Percentiles rank a stretch among this genome's conserved stretches.
Evolutionary conservation across 2,329 filamentous ascomycete genomes (phyloP).

Genomic region (Diaporthe citri): DNA sequence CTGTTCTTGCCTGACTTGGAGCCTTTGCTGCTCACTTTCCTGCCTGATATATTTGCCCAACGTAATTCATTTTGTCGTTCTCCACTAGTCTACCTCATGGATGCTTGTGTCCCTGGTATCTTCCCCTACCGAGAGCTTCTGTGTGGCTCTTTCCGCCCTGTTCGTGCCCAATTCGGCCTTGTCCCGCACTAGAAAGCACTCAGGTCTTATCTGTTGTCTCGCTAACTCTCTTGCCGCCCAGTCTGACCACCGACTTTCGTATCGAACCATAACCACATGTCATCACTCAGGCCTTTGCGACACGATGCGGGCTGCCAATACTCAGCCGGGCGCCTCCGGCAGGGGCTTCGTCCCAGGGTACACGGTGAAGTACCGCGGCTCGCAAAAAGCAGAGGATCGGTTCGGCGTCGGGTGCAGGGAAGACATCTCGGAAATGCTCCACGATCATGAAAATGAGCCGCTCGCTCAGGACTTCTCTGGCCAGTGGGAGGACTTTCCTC

Average conservation of each 20-base stretch:
- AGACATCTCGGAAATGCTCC: constrained; percentile 25
- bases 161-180: not conserved
- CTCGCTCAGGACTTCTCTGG: constrained; percentile 33
- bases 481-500: constrained; percentile 44
- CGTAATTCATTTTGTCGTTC: not conserved
- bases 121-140: not conserved
- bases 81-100: not conserved
- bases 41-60: not conserved
- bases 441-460: constrained; percentile 6
- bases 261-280: not conserved
- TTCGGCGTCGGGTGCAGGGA: constrained; percentile 6
- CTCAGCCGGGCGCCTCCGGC: not conserved
- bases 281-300: not conserved
- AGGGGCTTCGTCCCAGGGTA: constrained; percentile 31
- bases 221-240: not conserved
- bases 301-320: constrained; percentile 16
- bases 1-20: not conserved
- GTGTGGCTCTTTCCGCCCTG: not conserved
- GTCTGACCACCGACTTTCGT: not conserved
- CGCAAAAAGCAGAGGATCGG: constrained; percentile 30
- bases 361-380: constrained; percentile 21
- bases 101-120: not conserved
- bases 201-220: not conserved
- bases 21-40: not conserved
- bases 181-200: not conserved